Percentiles rank a stretch among this genome's conserved stretches.
These are phyloP conservation scores for Mycena olivaceomarginata DNA, from an alignment of 768 basidiomycete genomes.

Conservation along the genomic window DNA sequence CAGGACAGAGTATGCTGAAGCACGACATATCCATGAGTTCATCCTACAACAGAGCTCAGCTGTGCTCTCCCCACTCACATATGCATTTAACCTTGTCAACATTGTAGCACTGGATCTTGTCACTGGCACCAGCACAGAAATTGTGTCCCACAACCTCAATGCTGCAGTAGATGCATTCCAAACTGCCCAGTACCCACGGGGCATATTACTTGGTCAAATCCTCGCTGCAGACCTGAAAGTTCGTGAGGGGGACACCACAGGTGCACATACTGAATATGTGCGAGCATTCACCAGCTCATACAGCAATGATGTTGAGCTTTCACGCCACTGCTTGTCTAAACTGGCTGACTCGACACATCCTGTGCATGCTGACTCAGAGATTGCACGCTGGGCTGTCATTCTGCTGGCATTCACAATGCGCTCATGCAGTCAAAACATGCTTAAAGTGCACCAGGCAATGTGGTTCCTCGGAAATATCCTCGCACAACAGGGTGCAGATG, in stretches of 20 bases:
- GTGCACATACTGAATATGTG: background rate
- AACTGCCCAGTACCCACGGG: background rate
- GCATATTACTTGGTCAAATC: background rate
- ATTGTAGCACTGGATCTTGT: background rate
- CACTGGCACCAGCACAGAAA: background rate
- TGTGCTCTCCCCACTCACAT: background rate
- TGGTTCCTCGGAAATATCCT: background rate
- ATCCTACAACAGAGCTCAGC: conserved; percentile 3
- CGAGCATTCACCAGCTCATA: background rate
- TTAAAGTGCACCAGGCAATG: background rate
- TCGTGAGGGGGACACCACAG: background rate
- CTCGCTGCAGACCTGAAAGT: background rate
- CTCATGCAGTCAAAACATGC: background rate
- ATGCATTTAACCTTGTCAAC: background rate
- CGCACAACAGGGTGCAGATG: background rate
- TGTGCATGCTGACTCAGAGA: background rate
- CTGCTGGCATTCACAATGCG: conserved; percentile 3
- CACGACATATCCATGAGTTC: background rate
- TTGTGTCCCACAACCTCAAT: background rate
- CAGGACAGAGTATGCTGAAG: conserved; percentile 18
- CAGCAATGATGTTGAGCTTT: background rate
- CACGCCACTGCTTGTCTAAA: background rate
- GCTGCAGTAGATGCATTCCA: background rate
- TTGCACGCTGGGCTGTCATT: background rate
- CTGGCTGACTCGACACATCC: background rate